Evolutionary conservation across 352 stramenopile genomes (phyloP).

Genomic region (Phytopythium aichiense): DNA sequence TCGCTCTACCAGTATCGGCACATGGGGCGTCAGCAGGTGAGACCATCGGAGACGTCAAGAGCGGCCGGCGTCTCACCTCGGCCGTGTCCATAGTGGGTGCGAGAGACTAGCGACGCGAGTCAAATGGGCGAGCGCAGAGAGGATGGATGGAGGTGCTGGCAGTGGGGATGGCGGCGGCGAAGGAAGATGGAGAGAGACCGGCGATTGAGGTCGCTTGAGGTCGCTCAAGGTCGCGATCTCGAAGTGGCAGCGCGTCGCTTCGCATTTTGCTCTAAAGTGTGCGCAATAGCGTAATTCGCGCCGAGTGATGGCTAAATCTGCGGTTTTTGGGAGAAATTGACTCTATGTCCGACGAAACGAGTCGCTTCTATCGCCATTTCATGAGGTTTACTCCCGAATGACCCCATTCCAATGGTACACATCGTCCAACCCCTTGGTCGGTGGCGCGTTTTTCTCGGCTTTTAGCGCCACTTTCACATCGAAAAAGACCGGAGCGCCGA

Average conservation of each 20-base stretch:
- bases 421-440: neutral
- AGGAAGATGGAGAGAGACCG: neutral
- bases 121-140: neutral
- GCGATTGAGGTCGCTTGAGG: neutral
- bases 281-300: neutral
- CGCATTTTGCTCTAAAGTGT: neutral
- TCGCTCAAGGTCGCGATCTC: neutral
- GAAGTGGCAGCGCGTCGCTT: too few relatives aligned
- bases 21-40: neutral
- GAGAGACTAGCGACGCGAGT: neutral
- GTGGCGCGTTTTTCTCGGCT: neutral
- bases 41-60: neutral
- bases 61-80: conserved; percentile 19
- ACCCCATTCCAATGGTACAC: conserved; percentile 10
- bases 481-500: neutral
- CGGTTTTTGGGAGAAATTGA: neutral
- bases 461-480: neutral
- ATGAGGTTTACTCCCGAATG: neutral
- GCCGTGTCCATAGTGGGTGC: conserved; percentile 34
- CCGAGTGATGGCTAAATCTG: neutral
- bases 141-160: neutral
- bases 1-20: conserved; percentile 38
- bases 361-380: neutral
- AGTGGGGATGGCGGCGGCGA: neutral
- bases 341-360: neutral